Conservation (phyloP, 805 yeast genomes). For the Metschnikowia orientalis region DNA sequence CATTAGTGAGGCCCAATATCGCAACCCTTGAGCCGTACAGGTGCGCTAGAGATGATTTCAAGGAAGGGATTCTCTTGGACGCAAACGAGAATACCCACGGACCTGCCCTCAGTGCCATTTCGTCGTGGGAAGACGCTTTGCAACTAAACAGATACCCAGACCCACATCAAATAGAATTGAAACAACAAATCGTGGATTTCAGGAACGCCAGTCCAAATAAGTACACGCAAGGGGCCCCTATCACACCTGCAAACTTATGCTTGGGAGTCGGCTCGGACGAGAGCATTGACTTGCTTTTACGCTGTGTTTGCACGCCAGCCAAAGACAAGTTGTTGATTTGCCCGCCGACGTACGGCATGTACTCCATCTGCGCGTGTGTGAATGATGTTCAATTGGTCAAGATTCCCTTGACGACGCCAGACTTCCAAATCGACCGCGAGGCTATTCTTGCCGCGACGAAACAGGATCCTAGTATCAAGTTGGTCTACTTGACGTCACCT, state of each 20-base stretch:
- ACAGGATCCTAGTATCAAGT: conserved; percentile 60
- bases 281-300: conserved; percentile 80
- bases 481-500: conserved; percentile 86
- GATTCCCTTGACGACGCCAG: conserved; percentile 57
- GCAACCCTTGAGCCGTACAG: conserved; percentile 81
- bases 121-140: conserved; percentile 41
- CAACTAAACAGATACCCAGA: conserved; percentile 92
- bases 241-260: conserved; percentile 69
- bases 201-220: conserved; percentile 53
- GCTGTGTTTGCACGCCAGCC: conserved; percentile 82
- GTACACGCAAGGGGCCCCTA: conserved; percentile 14
- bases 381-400: conserved; percentile 78
- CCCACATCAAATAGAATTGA: conserved; percentile 83
- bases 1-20: conserved; percentile 81
- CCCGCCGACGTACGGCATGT: conserved; percentile 99
- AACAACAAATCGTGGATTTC: conserved; percentile 63
- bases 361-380: conserved; percentile 81
- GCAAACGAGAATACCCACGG: conserved; percentile 97
- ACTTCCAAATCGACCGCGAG: conserved; percentile 55
- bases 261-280: conserved; percentile 98
- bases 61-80: conserved; percentile 81
- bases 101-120: conserved; percentile 55
- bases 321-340: conserved; percentile 76
- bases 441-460: conserved; percentile 48
- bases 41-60: conserved; percentile 95